Evolutionary conservation across 2,329 filamentous ascomycete species (phyloP), one percentile per base, ranked within the genome.

Genomic region (Drechslerella dactyloides): DNA sequence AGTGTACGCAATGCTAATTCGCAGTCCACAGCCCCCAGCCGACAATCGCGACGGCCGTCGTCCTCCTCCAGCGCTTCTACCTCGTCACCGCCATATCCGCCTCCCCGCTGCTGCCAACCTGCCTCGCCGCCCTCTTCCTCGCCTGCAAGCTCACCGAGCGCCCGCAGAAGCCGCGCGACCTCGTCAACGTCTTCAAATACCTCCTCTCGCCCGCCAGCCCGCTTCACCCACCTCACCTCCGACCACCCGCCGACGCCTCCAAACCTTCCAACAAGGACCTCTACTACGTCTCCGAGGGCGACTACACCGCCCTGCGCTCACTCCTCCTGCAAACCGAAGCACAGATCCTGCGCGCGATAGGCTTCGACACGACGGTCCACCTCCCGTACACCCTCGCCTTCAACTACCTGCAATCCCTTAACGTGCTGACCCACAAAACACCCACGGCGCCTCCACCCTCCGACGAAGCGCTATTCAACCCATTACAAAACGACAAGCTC

Each of bases 381-480:
- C 84, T 97, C 0, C 94, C 94, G 0, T 91, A 97, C 77, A 85
- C 90, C 0, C 85, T 97, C 13, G 90, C 90, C 68, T 85, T 97
- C 66, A 97, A 93, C 4, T 99, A 97, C 78, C 85, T 97, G 0
- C 93, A 97, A 80, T 89, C 93, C 0, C 85, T 99, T 17, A 90
- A 91, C 68, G 88, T 90, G 53, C 84, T 87, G 73, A 68, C 75
- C 5, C 33, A 46, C 19, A 52, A 33, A 33, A 4, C 46, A 1
- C 11, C 64, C 27, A 30, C 55, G 13, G 2, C 78, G 23, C 76
- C 77, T 10, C 58, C 60, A 1, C 52, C 66, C 1, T 7, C 27
- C 1, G 23, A 50, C 35, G 6, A 74, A 70, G 3, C 78, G 78
- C 46, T 55, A 23, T 65, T 51, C 33, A 55, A 50, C 15, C 66